A percentile compares a stretch with the other conserved stretches of the same genome.
Evolutionary conservation across 768 basidiomycete genomes (phyloP).

Genomic region (Clavulina sp.): DNA sequence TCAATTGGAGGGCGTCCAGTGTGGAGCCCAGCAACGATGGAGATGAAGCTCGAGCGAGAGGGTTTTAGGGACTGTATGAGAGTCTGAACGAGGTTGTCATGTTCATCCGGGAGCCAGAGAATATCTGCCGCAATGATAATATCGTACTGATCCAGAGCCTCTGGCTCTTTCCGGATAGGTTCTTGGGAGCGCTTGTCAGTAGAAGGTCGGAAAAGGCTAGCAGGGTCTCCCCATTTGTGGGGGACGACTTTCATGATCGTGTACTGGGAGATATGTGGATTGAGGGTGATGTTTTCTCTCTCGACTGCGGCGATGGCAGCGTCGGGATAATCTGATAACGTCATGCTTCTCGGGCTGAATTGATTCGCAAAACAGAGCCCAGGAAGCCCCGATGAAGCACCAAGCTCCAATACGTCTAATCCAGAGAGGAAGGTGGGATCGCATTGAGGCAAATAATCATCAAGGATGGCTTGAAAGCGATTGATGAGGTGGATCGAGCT

Average conservation of each 20-base stretch:
- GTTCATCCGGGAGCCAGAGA: slow-evolving; percentile 6
- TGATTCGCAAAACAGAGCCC: slow-evolving; percentile 2
- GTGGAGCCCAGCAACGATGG: slow-evolving; percentile 8
- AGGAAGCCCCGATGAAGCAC: slow-evolving; percentile 8
- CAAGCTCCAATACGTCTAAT: slow-evolving; percentile 5
- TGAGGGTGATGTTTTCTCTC: slow-evolving; percentile 1
- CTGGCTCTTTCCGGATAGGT: not conserved
- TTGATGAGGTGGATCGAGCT: slow-evolving; percentile 4
- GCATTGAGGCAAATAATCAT: not conserved
- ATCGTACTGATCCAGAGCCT: slow-evolving; percentile 1
- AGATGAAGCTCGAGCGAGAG: not conserved
- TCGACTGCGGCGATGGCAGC: slow-evolving; percentile 3
- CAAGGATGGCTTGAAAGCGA: not conserved
- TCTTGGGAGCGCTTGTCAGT: not conserved
- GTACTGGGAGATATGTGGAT: not conserved
- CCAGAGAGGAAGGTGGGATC: not conserved
- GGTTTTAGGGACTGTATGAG: not conserved
- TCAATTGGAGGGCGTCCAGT: slow-evolving; percentile 3
- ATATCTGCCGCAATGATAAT: slow-evolving; percentile 7
- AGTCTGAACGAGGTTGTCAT: slow-evolving; percentile 3
- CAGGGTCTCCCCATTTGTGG: slow-evolving; percentile 4
- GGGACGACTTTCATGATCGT: slow-evolving; percentile 3
- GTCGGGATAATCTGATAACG: slow-evolving; percentile 9
- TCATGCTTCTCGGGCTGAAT: not conserved
- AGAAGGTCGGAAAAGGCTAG: not conserved